Percentiles rank a stretch among this genome's conserved stretches.
phyloP scores from a whole-genome alignment of 2,329 filamentous ascomycete genomes.

The Trichocomaceae sp. region DNA sequence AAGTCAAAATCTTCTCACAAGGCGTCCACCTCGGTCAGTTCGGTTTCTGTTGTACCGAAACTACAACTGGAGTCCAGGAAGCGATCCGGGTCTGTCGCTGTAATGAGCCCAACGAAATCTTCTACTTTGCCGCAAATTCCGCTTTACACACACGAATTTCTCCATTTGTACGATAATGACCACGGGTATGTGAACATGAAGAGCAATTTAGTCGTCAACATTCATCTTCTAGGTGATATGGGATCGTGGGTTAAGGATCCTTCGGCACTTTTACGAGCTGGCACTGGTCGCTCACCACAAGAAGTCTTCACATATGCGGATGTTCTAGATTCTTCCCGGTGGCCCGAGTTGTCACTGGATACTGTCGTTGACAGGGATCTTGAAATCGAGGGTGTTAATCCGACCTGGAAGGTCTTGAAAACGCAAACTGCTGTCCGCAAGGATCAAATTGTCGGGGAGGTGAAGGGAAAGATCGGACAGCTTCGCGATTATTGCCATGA shows the following conservation, averaged over 20 bases:
- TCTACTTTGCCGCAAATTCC: slow-evolving; percentile 51
- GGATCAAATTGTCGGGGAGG: slow-evolving; percentile 58
- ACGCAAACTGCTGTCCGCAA: slow-evolving; percentile 47
- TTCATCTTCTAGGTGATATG: slow-evolving; percentile 67
- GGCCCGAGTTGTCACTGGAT: slow-evolving; percentile 48
- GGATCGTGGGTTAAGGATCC: slow-evolving; percentile 73
- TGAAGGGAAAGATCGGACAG: slow-evolving; percentile 70
- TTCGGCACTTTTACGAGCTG: slow-evolving; percentile 60
- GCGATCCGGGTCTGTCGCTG: slow-evolving; percentile 53
- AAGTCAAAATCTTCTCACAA: slow-evolving; percentile 78
- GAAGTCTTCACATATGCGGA: slow-evolving; percentile 66
- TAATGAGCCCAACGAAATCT: slow-evolving; percentile 67
- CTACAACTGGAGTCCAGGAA: slow-evolving; percentile 58
- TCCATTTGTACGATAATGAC: slow-evolving; percentile 64
- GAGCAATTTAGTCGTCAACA: slow-evolving; percentile 70
- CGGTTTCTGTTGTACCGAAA: slow-evolving; percentile 59
- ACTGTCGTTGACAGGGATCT: slow-evolving; percentile 45
- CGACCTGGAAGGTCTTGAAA: slow-evolving; percentile 60
- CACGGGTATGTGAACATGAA: slow-evolving; percentile 52
- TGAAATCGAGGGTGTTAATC: slow-evolving; percentile 49
- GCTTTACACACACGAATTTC: slow-evolving; percentile 69
- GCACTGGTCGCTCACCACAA: slow-evolving; percentile 54
- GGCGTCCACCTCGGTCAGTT: slow-evolving; percentile 66
- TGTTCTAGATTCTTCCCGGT: slow-evolving; percentile 48
- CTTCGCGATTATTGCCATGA: slow-evolving; percentile 66